Base-by-base conservation (phyloP, 202 grass and related monocot species). In the Musa balbisiana region DNA sequence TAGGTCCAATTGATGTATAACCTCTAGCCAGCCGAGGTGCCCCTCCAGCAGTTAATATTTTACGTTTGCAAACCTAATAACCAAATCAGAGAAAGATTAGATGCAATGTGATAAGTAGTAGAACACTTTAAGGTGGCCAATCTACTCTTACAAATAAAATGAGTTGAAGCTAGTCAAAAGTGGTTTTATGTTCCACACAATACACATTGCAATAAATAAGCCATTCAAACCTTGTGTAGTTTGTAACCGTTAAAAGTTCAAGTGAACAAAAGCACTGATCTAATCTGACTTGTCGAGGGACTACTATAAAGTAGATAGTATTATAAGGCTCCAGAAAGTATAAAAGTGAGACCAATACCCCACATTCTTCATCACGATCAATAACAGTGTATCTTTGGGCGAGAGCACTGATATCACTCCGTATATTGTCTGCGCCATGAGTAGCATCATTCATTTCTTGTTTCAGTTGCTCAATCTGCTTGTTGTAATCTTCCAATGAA, bases 371-470 rank as follows among this genome's bases (percentile, higher is more conserved):
- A 17, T 91, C 89, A 55, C 90, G 85, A 80, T 93, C 94, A 67
- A 98, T 88, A 49, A 93, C 85, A 64, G 91, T 88, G 55, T 85
- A 98, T 91, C 94, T 87, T 83, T 93, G 94, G 79, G 94, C 85
- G 22, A 98, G 88, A 50, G 94, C 88, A 83, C 86, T 88, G 21
- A 98, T 98, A 84, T 98, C 94, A 69, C 85, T 91, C 82, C 94
- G 87, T 53, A 98, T 98, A 54, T 91, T 98, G 55, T 98, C 94
- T 53, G 94, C 94, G n/a, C 94, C 94, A 65, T 81, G 88, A 3
- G 91, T 98, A 76, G 94, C 94, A 89, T 98, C 91, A 53, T 98
- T 90, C 94, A 98, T 98, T 80, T 98, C 91, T 9, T 91, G 83
- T 83, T 93, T 98, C 29, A 98, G 64, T 81, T 93, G 88, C 67